phyloP scores from a whole-genome alignment of 768 basidiomycete species.

The Clavulina sp. region DNA sequence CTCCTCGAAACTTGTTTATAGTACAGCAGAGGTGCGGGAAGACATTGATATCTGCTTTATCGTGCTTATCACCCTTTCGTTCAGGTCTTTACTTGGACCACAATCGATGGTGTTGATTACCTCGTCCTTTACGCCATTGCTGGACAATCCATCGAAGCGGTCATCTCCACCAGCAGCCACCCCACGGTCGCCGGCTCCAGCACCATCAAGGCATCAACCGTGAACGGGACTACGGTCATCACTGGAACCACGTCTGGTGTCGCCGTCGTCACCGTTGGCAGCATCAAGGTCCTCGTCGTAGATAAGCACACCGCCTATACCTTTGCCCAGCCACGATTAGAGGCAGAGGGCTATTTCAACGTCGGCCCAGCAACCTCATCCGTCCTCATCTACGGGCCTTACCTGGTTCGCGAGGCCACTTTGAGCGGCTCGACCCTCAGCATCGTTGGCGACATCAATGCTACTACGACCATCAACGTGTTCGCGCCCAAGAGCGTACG shows the following conservation, averaged over 20 bases:
- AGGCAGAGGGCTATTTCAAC: constrained; percentile 6
- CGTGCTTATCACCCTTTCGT: not conserved
- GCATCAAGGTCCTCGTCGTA: constrained; percentile 18
- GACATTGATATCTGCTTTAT: not conserved
- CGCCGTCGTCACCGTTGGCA: constrained; percentile 19
- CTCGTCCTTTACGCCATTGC: constrained; percentile 27
- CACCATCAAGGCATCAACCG: constrained; percentile 20
- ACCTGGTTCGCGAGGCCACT: constrained; percentile 40
- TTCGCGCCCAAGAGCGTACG: constrained; percentile 23
- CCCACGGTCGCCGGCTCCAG: constrained; percentile 16
- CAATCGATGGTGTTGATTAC: constrained; percentile 27
- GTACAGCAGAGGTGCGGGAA: constrained; percentile 28
- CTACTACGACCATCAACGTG: constrained; percentile 29
- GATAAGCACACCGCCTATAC: constrained; percentile 14
- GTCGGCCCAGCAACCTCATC: not conserved
- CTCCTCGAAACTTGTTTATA: constrained; percentile 23
- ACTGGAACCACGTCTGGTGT: constrained; percentile 22
- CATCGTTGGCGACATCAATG: constrained; percentile 29
- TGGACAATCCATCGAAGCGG: constrained; percentile 29
- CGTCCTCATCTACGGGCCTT: constrained; percentile 39
- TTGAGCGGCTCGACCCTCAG: constrained; percentile 26
- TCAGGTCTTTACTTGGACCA: constrained; percentile 38
- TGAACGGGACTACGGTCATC: constrained; percentile 24
- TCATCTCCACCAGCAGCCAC: constrained; percentile 20
- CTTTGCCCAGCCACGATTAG: constrained; percentile 30